Conservation (phyloP, 352 stramenopile species). For the Globisporangium apiculatum region DNA sequence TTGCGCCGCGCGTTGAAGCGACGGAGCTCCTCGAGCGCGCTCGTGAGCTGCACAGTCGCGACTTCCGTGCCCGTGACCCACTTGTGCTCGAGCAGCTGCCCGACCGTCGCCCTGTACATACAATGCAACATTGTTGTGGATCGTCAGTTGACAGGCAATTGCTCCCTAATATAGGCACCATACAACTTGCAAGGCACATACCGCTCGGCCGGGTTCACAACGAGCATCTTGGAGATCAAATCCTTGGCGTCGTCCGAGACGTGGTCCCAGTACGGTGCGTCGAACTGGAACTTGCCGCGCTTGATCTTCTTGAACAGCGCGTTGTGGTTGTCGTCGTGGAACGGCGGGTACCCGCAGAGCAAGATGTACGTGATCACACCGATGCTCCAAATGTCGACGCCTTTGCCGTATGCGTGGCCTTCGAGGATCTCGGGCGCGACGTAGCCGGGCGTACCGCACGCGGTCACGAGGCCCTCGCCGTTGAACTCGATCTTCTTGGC, state of each 20-base stretch:
- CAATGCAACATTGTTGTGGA: conserved; percentile 1
- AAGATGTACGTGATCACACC: conserved; percentile 88
- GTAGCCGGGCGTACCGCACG: conserved; percentile 79
- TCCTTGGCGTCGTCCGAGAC: conserved; percentile 93
- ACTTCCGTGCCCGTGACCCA: conserved; percentile 88
- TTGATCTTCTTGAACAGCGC: conserved; percentile 94
- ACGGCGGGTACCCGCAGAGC: conserved; percentile 81
- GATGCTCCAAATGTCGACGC: conserved; percentile 88
- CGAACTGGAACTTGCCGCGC: conserved; percentile 92
- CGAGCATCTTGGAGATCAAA: conserved; percentile 90
- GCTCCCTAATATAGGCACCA: conserved; percentile 1
- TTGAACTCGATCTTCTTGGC: conserved; percentile 80
- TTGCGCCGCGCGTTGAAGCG: conserved; percentile 94
- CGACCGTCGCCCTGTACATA: conserved; percentile 58
- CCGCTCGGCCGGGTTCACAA: conserved; percentile 87
- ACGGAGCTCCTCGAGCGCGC: conserved; percentile 87
- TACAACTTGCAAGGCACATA: conserved; percentile 12
- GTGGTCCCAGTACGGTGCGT: conserved; percentile 94
- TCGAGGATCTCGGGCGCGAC: conserved; percentile 81
- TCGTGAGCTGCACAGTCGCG: conserved; percentile 86
- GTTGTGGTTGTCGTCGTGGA: conserved; percentile 92
- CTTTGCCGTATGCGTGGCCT: conserved; percentile 70
- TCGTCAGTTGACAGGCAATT: too few relatives aligned
- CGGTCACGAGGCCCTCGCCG: conserved; percentile 59
- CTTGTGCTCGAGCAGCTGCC: conserved; percentile 81